Conservation (phyloP, 2,329 filamentous ascomycete species). For the Thelonectria blattea region DNA sequence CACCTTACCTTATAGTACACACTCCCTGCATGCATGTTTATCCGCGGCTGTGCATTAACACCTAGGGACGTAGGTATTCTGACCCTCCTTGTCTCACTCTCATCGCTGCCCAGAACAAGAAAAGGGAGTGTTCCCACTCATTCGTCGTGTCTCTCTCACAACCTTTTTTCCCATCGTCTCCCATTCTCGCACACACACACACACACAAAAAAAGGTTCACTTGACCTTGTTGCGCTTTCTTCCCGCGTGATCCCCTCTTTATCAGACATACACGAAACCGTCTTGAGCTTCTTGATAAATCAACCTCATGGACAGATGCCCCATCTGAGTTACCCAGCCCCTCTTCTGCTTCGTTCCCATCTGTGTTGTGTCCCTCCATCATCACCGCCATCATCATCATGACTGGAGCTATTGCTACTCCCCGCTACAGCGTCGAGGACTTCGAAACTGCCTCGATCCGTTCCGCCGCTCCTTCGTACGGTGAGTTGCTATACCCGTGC, state of each 20-base stretch:
- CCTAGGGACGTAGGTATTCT: constrained; percentile 24
- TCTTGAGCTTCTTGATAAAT: constrained; percentile 18
- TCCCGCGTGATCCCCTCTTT: constrained; percentile 5
- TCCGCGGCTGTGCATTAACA: constrained; percentile 37
- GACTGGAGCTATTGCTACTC: constrained; percentile 40
- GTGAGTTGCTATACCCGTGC: constrained; percentile 47
- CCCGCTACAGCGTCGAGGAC: constrained; percentile 56
- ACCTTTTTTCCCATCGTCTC: constrained; percentile 24
- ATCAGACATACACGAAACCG: constrained; percentile 11
- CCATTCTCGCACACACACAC: constrained; percentile 16
- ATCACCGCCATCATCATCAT: constrained; percentile 35
- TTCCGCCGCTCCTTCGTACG: constrained; percentile 72
- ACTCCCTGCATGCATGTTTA: constrained; percentile 34
- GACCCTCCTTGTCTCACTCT: constrained; percentile 38
- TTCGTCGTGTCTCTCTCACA: constrained; percentile 29
- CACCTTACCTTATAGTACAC: too few relatives aligned
- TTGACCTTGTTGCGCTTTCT: constrained; percentile 25
- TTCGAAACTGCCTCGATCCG: constrained; percentile 72
- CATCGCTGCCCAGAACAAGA: constrained; percentile 24
- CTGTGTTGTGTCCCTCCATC: constrained; percentile 20
- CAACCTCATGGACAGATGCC: constrained; percentile 32
- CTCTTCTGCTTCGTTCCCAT: constrained; percentile 28
- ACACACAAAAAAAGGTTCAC: constrained; percentile 14
- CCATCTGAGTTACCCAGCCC: constrained; percentile 28
- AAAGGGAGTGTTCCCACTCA: constrained; percentile 27